A percentile compares a stretch with the other conserved stretches of the same genome.
phyloP scores from a whole-genome alignment of 1,284 basidiomycete species.

The Puccinia polysora region DNA sequence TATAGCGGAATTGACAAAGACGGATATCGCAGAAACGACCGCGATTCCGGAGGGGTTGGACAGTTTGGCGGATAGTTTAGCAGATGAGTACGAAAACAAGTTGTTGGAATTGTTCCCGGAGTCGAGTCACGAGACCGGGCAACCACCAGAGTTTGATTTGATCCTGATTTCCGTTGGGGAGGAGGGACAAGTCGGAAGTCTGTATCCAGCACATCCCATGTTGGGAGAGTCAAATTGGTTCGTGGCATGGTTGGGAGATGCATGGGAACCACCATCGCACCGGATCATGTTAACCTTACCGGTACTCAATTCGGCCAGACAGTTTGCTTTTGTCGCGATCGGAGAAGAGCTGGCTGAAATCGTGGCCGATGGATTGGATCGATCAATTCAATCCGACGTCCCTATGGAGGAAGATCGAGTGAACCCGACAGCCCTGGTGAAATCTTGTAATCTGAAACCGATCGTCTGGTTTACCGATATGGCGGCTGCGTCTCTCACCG shows the following conservation, averaged over 20 bases:
- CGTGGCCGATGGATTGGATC: conserved; percentile 24
- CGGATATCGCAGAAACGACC: conserved; percentile 15
- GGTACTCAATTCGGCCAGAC: conserved; percentile 25
- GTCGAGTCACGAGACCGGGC: conserved; percentile 27
- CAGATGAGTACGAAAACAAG: conserved; percentile 38
- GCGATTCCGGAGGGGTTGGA: conserved; percentile 33
- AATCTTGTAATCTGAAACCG: conserved; percentile 22
- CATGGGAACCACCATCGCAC: conserved; percentile 21
- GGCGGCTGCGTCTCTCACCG: conserved; percentile 9
- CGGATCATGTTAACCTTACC: conserved; percentile 37
- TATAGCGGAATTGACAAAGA: conserved; percentile 22
- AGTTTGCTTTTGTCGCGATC: conserved; percentile 35
- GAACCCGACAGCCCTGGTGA: conserved; percentile 33
- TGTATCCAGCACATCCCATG: conserved; percentile 35
- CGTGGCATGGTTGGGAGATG: conserved; percentile 40
- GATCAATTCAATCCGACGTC: conserved; percentile 37
- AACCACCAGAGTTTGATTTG: conserved; percentile 38
- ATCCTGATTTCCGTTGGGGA: conserved; percentile 22
- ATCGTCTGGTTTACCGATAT: conserved; percentile 38
- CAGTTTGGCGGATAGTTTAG: conserved; percentile 29
- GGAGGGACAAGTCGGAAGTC: conserved; percentile 36
- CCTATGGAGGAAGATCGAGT: conserved; percentile 42
- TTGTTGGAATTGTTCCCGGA: conserved; percentile 35
- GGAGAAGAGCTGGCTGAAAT: conserved; percentile 15
- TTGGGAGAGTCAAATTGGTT: conserved; percentile 43